Percentiles rank a stretch among this genome's conserved stretches.
Evolutionary conservation across 805 yeast species (phyloP).

Genomic region (Saccharomyces mikatae): DNA sequence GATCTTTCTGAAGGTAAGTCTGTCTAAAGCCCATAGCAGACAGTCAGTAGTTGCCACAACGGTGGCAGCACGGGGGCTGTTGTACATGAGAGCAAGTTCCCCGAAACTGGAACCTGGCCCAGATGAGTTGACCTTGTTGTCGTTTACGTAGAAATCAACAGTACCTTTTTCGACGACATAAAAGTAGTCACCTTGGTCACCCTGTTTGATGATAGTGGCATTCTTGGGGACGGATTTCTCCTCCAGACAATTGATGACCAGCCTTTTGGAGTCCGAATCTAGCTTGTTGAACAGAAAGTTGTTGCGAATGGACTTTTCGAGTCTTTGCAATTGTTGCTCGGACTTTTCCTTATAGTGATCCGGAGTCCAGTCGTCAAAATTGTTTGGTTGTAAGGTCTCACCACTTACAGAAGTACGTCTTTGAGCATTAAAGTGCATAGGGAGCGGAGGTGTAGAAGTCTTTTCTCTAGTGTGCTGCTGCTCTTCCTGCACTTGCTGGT

Average conservation of each 20-base stretch:
- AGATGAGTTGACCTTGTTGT: slow-evolving; percentile 57
- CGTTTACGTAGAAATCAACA: slow-evolving; percentile 71
- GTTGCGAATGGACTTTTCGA: slow-evolving; percentile 62
- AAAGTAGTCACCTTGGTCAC: slow-evolving; percentile 91
- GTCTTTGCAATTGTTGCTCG: slow-evolving; percentile 54
- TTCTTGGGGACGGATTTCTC: slow-evolving; percentile 57
- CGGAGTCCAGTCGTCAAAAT: slow-evolving; percentile 72
- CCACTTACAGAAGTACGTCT: slow-evolving; percentile 89
- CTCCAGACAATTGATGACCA: slow-evolving; percentile 77
- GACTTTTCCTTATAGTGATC: slow-evolving; percentile 46
- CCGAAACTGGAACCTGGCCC: slow-evolving; percentile 90
- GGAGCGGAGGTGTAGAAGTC: slow-evolving; percentile 29
- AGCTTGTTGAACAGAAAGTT: slow-evolving; percentile 81
- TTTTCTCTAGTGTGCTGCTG: not conserved
- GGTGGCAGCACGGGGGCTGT: slow-evolving; percentile 96
- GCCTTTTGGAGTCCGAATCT: slow-evolving; percentile 65
- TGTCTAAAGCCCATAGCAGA: slow-evolving; percentile 85
- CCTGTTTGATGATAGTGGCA: slow-evolving; percentile 71
- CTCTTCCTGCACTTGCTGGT: not conserved
- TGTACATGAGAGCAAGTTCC: slow-evolving; percentile 94
- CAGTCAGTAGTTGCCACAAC: slow-evolving; percentile 66
- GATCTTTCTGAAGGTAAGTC: slow-evolving; percentile 86
- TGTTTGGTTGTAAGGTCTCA: slow-evolving; percentile 73
- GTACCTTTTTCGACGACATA: slow-evolving; percentile 78
- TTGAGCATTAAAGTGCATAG: slow-evolving; percentile 60